Conservation (phyloP, 2,329 filamentous ascomycete species). For the Chalaropsis thielavioides region DNA sequence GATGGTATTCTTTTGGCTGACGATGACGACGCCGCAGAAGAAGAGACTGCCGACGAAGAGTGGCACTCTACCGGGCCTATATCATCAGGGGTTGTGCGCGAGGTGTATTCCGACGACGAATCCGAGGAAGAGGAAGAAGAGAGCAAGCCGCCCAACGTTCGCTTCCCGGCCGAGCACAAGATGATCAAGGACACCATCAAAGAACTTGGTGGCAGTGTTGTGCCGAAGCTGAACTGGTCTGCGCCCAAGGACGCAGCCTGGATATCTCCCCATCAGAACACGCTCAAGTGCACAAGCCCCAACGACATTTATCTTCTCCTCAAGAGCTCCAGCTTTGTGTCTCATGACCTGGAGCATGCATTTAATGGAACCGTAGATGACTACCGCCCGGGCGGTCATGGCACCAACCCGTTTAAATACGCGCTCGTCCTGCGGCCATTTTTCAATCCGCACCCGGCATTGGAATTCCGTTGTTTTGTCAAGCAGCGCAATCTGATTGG, state of each 20-base stretch:
- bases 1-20: conserved; percentile 84
- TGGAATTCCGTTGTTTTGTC: conserved; percentile 94
- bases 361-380: conserved; percentile 56
- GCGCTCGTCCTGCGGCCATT: conserved; percentile 77
- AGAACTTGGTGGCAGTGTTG: conserved; percentile 71
- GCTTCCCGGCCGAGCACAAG: conserved; percentile 59
- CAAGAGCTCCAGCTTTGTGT: conserved; percentile 89
- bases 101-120: conserved; percentile 32
- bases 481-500: conserved; percentile 66
- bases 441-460: conserved; percentile 73
- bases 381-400: conserved; percentile 31
- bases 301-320: conserved; percentile 89
- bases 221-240: conserved; percentile 95
- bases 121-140: conserved; percentile 29
- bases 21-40: conserved; percentile 37
- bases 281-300: conserved; percentile 73
- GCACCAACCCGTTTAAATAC: conserved; percentile 44
- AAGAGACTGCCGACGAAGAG: conserved; percentile 45
- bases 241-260: conserved; percentile 90
- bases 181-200: conserved; percentile 62
- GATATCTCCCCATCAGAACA: conserved; percentile 74
- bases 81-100: conserved; percentile 24
- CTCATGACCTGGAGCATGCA: conserved; percentile 83
- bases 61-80: conserved; percentile 25
- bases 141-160: conserved; percentile 35